Conservation (phyloP, 345 rosid genomes). For the Brassica nigra region DNA sequence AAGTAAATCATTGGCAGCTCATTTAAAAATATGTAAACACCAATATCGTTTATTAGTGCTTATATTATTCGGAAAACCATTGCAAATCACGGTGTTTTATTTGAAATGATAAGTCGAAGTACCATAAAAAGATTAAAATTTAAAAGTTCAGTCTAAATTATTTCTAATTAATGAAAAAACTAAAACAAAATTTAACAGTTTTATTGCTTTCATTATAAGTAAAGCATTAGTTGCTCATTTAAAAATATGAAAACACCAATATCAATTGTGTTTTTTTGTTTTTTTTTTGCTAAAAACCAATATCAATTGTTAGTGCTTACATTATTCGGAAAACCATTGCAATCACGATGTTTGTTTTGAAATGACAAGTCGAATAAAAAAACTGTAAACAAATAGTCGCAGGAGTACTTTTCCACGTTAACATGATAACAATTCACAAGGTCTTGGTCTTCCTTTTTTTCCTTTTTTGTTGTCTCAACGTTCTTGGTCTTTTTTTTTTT, state of each 20-base stretch:
- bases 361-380: neutral
- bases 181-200: neutral
- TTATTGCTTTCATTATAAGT: neutral
- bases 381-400: neutral
- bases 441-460: neutral
- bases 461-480: neutral
- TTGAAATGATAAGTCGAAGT: neutral
- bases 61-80: neutral
- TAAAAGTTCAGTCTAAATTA: neutral
- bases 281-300: too few relatives aligned
- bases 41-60: neutral
- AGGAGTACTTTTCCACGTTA: neutral
- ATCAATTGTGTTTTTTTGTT: neutral
- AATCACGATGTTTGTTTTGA: neutral
- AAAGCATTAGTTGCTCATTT: neutral
- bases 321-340: neutral
- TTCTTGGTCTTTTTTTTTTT: neutral
- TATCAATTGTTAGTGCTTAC: neutral
- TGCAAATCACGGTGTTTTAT: neutral
- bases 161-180: neutral
- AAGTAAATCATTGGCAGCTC: neutral
- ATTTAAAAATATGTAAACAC: neutral
- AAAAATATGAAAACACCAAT: neutral
- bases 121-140: too few relatives aligned
- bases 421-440: slow-evolving; percentile 14